phyloP scores from a whole-genome alignment of 495 filamentous ascomycete species.

The Aspergillus nidulans region DNA sequence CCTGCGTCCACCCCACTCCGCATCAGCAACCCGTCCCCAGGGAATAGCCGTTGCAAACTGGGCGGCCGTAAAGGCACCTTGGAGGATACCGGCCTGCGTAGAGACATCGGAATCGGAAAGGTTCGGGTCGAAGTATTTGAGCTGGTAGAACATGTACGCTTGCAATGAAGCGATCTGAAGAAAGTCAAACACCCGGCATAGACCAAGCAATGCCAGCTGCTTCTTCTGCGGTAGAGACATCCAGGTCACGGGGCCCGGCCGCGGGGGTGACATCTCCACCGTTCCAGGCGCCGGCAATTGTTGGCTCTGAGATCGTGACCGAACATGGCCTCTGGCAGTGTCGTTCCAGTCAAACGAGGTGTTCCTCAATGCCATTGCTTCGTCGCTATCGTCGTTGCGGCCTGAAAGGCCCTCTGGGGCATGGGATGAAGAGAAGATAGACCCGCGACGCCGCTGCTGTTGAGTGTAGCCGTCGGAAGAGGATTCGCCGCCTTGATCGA shows the following conservation, averaged over 20 bases:
- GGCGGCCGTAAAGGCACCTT: conserved; percentile 74
- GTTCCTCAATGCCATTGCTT: conserved; percentile 28
- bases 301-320: conserved; percentile 36
- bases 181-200: conserved; percentile 63
- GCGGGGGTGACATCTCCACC: conserved; percentile 14
- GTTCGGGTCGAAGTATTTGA: conserved; percentile 63
- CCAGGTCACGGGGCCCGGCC: conserved; percentile 53
- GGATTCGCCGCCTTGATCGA: conserved; percentile 29
- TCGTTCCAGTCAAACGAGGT: conserved; percentile 36
- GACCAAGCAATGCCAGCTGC: conserved; percentile 68
- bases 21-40: conserved; percentile 76
- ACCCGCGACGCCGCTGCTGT: conserved; percentile 34
- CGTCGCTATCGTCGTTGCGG: conserved; percentile 23
- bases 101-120: conserved; percentile 67
- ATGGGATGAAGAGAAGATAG: conserved; percentile 33
- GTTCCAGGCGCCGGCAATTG: conserved; percentile 20
- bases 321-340: conserved; percentile 23
- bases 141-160: conserved; percentile 76
- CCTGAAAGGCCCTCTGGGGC: conserved; percentile 34
- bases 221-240: conserved; percentile 66
- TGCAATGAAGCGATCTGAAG: conserved; percentile 46
- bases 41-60: conserved; percentile 83
- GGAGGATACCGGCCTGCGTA: conserved; percentile 71
- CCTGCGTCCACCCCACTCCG: conserved; percentile 65
- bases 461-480: conserved; percentile 19